phyloP scores from a whole-genome alignment of 805 yeast genomes.

The Candida glaebosa region DNA sequence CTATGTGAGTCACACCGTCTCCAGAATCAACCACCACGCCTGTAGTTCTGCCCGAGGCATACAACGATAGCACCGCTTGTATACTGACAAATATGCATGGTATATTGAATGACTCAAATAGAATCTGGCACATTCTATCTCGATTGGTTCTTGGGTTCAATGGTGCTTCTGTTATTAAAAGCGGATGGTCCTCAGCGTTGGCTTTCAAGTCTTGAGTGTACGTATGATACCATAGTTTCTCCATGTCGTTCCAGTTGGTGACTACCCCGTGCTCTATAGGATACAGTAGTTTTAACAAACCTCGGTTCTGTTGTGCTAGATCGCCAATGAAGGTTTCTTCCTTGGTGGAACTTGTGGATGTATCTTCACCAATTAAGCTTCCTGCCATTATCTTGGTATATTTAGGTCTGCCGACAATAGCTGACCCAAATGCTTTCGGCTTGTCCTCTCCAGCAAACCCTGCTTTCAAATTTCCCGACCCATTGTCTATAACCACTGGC shows the following conservation, averaged over 20 bases:
- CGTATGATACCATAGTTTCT: constrained; percentile 70
- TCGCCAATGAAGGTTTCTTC: constrained; percentile 67
- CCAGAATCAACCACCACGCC: constrained; percentile 91
- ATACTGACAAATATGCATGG: constrained; percentile 73
- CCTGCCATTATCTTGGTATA: constrained; percentile 79
- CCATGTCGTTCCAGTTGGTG: constrained; percentile 84
- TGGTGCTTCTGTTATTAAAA: constrained; percentile 86
- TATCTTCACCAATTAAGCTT: constrained; percentile 16
- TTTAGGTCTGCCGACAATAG: constrained; percentile 78
- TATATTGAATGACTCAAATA: constrained; percentile 69
- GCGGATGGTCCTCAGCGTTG: constrained; percentile 77
- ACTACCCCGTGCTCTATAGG: constrained; percentile 83
- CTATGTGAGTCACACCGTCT: constrained; percentile 85
- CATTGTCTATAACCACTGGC: constrained; percentile 50
- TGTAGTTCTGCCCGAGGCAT: constrained; percentile 87
- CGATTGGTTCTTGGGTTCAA: constrained; percentile 65
- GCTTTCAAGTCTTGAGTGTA: constrained; percentile 56
- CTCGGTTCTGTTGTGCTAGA: constrained; percentile 71
- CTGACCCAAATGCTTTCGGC: constrained; percentile 64
- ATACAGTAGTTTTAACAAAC: constrained; percentile 64
- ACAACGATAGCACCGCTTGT: constrained; percentile 78
- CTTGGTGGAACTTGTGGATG: constrained; percentile 40
- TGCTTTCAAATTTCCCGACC: constrained; percentile 80
- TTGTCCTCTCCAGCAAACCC: constrained; percentile 92
- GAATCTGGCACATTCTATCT: constrained; percentile 56